A percentile compares a stretch with the other conserved stretches of the same genome.
Conservation (phyloP, 768 basidiomycete species). For the Cyclocybe aegerita region DNA sequence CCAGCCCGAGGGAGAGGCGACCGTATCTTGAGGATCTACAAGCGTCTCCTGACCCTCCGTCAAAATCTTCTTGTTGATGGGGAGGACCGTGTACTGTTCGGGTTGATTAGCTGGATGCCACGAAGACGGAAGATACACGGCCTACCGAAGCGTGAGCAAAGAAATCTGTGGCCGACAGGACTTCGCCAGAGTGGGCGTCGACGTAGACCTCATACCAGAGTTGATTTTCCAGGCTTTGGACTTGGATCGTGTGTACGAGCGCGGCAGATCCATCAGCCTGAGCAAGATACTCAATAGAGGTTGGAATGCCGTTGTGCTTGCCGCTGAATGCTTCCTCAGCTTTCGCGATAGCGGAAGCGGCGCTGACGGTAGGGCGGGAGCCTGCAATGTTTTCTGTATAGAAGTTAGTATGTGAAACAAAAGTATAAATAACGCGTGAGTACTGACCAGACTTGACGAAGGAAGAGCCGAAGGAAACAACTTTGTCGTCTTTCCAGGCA, state of each 20-base stretch:
- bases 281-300: conserved; percentile 1
- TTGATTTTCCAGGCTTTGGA: conserved; percentile 26
- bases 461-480: conserved; percentile 30
- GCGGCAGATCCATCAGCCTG: conserved; percentile 33
- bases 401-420: conserved; percentile 9
- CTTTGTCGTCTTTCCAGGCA: conserved; percentile 26
- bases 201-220: conserved; percentile 59
- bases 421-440: conserved; percentile 24
- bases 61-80: conserved; percentile 45
- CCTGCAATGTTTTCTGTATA: conserved; percentile 31
- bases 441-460: conserved; percentile 23
- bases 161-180: conserved; percentile 49
- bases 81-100: conserved; percentile 42
- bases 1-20: conserved; percentile 53
- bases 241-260: conserved; percentile 38
- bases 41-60: conserved; percentile 46
- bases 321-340: conserved; percentile 51
- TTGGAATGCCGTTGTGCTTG: conserved; percentile 22
- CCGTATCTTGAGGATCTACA: conserved; percentile 46
- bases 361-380: conserved; percentile 7
- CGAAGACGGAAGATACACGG: background rate
- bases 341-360: conserved; percentile 40
- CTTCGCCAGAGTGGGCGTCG: conserved; percentile 47
- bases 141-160: conserved; percentile 36
- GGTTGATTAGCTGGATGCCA: too few species aligned